A percentile compares a stretch with the other conserved stretches of the same genome.
These are phyloP conservation scores for Phyllosticta paracitricarpa DNA, from an alignment of 2,329 filamentous ascomycete species.

Conservation along the genomic window DNA sequence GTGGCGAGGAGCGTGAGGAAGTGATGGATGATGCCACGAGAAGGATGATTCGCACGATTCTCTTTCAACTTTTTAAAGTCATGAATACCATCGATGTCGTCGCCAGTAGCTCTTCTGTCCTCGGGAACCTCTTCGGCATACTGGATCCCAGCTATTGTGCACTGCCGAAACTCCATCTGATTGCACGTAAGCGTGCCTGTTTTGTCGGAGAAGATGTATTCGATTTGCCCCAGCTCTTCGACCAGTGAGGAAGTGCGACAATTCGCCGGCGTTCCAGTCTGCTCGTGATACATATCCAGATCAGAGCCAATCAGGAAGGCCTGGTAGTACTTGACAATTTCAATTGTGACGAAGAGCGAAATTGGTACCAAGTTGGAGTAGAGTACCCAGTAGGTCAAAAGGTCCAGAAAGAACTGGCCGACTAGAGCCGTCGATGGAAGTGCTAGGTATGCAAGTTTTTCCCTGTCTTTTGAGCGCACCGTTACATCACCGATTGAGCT, in stretches of 20 bases:
- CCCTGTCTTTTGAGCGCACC: constrained; percentile 53
- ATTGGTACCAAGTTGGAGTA: constrained; percentile 96
- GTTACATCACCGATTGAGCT: constrained; percentile 87
- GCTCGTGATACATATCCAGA: constrained; percentile 94
- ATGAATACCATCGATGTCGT: constrained; percentile 71
- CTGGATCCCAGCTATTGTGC: constrained; percentile 83
- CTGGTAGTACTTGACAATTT: constrained; percentile 96
- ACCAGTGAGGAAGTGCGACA: constrained; percentile 94
- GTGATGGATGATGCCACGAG: constrained; percentile 60
- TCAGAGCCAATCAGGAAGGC: constrained; percentile 97
- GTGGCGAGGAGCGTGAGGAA: constrained; percentile 80
- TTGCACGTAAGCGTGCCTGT: constrained; percentile 97
- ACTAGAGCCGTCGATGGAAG: constrained; percentile 44
- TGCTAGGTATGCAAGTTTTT: constrained; percentile 62
- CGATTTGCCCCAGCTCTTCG: constrained; percentile 94
- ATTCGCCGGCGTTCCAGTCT: constrained; percentile 88
- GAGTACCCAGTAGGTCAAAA: constrained; percentile 96
- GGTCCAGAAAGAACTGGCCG: constrained; percentile 79
- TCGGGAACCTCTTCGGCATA: constrained; percentile 90
- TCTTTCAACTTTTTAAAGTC: constrained; percentile 67
- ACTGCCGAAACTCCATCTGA: constrained; percentile 97
- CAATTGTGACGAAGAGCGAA: constrained; percentile 93
- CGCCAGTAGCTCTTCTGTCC: constrained; percentile 69
- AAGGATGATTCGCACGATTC: constrained; percentile 55
- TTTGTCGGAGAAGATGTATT: constrained; percentile 98